Evolutionary conservation across 2,329 filamentous ascomycete genomes (phyloP).

Genomic region (Chlorencoelia australis): DNA sequence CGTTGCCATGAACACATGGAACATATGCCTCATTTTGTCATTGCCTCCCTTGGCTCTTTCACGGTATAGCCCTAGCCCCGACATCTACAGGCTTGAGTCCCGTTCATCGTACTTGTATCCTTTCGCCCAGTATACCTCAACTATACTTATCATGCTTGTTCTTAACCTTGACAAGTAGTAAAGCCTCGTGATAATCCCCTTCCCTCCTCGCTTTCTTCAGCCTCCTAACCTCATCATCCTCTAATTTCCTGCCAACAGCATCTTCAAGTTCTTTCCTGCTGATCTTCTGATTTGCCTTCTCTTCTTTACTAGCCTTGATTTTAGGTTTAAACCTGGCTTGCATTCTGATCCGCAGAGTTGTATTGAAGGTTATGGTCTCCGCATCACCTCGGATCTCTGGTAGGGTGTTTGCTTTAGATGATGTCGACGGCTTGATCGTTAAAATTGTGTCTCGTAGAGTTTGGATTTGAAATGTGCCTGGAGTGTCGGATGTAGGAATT

Average conservation of each 20-base stretch:
- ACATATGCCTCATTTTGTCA: no score
- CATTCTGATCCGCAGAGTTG: conserved; percentile 77
- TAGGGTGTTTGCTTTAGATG: conserved; percentile 35
- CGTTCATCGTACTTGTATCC: background rate
- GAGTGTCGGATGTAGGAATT: conserved; percentile 52
- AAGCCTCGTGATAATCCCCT: conserved; percentile 79
- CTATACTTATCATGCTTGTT: conserved; percentile 83
- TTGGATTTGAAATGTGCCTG: conserved; percentile 65
- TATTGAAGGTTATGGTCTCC: conserved; percentile 54
- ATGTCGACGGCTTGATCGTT: conserved; percentile 43
- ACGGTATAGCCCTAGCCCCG: background rate
- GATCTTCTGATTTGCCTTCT: conserved; percentile 76
- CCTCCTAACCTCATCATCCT: conserved; percentile 77
- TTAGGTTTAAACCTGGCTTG: conserved; percentile 88
- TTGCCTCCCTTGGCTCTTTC: no score
- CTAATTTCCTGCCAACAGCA: conserved; percentile 62
- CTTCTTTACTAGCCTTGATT: conserved; percentile 69
- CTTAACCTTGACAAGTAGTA: conserved; percentile 83
- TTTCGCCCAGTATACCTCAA: conserved; percentile 23
- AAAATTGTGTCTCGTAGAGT: conserved; percentile 64
- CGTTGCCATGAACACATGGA: no score
- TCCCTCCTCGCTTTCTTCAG: conserved; percentile 76
- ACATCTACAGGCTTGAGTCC: no score
- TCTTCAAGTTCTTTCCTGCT: conserved; percentile 77
- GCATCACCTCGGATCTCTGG: conserved; percentile 71